Evolutionary conservation across 2,329 filamentous ascomycete genomes (phyloP).

Genomic region (Samsoniella hepiali): DNA sequence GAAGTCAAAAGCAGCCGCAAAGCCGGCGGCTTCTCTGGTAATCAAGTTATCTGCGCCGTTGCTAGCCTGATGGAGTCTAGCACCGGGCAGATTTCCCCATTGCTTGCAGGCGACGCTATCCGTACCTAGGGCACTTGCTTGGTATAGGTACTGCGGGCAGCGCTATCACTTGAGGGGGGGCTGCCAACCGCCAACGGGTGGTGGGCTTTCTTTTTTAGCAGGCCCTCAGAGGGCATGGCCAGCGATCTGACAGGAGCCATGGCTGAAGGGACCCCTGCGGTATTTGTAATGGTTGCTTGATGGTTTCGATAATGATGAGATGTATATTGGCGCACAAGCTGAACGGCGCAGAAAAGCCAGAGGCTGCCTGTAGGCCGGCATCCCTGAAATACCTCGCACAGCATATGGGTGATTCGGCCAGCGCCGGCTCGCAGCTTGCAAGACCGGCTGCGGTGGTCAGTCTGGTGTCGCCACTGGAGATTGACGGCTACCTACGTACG

Average conservation of each 20-base stretch:
- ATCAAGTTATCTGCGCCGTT: background rate
- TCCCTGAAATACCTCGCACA: too few relatives aligned
- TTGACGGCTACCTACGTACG: too few relatives aligned
- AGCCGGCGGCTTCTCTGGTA: background rate
- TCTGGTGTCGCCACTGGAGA: too few relatives aligned
- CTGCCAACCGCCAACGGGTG: background rate
- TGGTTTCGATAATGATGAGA: background rate
- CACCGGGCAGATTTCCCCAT: conserved; percentile 7
- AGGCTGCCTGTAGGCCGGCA: too few relatives aligned
- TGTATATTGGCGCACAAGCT: background rate
- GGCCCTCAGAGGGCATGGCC: background rate
- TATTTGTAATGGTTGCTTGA: background rate
- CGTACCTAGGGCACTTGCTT: too few relatives aligned
- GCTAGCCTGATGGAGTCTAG: conserved; percentile 1
- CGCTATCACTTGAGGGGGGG: background rate
- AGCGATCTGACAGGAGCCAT: conserved; percentile 1
- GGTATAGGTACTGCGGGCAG: background rate
- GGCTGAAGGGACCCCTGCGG: background rate
- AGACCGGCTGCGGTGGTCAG: too few relatives aligned
- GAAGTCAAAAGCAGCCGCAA: background rate
- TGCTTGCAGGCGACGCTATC: background rate
- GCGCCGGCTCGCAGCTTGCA: too few relatives aligned
- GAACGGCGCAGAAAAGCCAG: background rate
- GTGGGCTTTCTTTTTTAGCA: background rate
- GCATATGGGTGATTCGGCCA: too few relatives aligned